phyloP scores from a whole-genome alignment of 164 flowering plant species.

The Amborella trichopoda region DNA sequence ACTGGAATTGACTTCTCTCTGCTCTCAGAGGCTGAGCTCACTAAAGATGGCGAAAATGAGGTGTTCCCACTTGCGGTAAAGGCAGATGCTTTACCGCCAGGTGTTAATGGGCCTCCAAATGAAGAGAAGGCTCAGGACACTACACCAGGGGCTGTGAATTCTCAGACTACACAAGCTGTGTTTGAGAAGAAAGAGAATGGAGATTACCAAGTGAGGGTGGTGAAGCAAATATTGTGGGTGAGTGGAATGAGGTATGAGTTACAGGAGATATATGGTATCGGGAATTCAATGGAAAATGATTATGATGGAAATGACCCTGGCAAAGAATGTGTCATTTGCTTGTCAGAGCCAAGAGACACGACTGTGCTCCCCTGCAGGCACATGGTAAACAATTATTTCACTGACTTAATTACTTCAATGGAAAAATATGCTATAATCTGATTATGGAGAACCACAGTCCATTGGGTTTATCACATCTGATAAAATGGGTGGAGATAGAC shows the following conservation, averaged over 20 bases:
- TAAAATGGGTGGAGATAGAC: too few species aligned
- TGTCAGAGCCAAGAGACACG: constrained; percentile 96
- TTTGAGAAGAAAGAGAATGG: constrained; percentile 79
- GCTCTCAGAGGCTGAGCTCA: constrained; percentile 54
- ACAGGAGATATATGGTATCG: constrained; percentile 97
- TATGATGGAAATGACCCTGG: constrained; percentile 80
- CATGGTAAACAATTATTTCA: constrained; percentile 71
- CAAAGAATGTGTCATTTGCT: constrained; percentile 95
- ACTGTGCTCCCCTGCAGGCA: constrained; percentile 97
- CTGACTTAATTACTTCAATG: too few species aligned
- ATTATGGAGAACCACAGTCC: too few species aligned
- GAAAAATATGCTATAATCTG: too few species aligned
- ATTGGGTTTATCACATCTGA: too few species aligned
- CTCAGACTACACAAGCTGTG: constrained; percentile 84
- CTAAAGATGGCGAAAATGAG: constrained; percentile 42
- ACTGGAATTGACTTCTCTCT: constrained; percentile 68
- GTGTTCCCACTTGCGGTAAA: constrained; percentile 78
- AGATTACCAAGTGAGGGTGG: constrained; percentile 55
- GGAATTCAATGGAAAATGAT: constrained; percentile 73
- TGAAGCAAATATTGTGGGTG: constrained; percentile 90
- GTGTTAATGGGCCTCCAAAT: constrained; percentile 17
- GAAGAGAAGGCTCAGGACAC: constrained; percentile 27
- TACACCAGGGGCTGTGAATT: constrained; percentile 29
- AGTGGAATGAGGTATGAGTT: constrained; percentile 82
- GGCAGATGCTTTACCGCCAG: constrained; percentile 50